A percentile compares a stretch with the other conserved stretches of the same genome.
These are phyloP conservation scores for Ricinus communis DNA, from an alignment of 345 rosid species.

Conservation along the genomic window DNA sequence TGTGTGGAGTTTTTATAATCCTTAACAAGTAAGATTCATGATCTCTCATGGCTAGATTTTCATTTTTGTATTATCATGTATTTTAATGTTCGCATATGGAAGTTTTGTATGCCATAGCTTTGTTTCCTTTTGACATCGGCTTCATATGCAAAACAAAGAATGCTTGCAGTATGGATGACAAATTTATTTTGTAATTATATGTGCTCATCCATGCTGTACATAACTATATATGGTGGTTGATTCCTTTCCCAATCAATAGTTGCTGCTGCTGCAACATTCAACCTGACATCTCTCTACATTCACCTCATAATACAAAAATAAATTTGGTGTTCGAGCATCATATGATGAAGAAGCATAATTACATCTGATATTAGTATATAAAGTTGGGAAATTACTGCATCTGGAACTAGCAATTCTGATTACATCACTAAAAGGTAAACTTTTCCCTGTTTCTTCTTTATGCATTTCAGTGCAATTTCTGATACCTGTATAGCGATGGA, in stretches of 20 bases:
- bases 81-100: slow-evolving; percentile 11
- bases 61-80: slow-evolving; percentile 1
- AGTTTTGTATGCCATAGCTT: neutral
- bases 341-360: neutral
- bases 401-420: neutral
- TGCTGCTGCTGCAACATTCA: neutral
- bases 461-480: slow-evolving; percentile 59
- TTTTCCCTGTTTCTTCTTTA: neutral
- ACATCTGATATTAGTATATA: neutral
- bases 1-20: slow-evolving; percentile 78
- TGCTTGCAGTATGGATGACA: neutral
- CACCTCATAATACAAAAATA: too few species aligned
- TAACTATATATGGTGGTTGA: neutral
- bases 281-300: neutral
- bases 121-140: neutral
- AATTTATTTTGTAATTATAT: neutral
- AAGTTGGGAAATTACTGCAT: neutral
- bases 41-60: slow-evolving; percentile 4
- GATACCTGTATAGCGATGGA: slow-evolving; percentile 93
- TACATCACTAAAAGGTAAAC: neutral
- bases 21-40: slow-evolving; percentile 65
- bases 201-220: neutral
- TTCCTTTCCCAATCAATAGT: neutral
- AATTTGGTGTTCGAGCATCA: neutral
- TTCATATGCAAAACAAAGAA: slow-evolving; percentile 3